Evolutionary conservation across 1,284 basidiomycete genomes (phyloP), one percentile per base, ranked within the genome.

Genomic region (Anthracocystis walkeri): DNA sequence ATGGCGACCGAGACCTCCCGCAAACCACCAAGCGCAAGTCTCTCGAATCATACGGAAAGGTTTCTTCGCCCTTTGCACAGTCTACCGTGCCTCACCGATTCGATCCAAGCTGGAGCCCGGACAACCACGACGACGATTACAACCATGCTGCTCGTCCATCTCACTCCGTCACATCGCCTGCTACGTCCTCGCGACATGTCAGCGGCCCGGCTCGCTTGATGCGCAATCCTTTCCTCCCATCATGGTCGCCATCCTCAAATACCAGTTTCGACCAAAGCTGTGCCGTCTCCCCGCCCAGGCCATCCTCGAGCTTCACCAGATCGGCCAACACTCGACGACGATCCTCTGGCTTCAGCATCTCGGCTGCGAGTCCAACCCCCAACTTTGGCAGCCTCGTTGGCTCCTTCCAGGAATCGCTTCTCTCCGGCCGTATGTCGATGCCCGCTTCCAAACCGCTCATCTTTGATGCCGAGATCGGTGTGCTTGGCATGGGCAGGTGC

Each of bases 401-500:
- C n/a, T 82, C 80, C 2, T 86, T 85, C 61, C 85, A 86, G 58
- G 77, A 85, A 29, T 86, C 85, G 1, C 81, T 86, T 4, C 71
- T 86, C 4, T 66, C 78, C 25, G 86, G 86, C 0, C 75, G 86
- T 38, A 84, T 86, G 79, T 82, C 82, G 1, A 80, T 82, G 56
- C 68, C 65, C 0, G 71, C 78, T 4, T 84, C 83, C 23, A 72
- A 77, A 25, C 85, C 86, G 0, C 72, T 86, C 11, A 69, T 78
- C 16, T 86, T 86, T 65, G 70, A 79, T 29, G 84, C 84, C 18
- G 80, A 84, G 51, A 72, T 86, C 49, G 86, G 86, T 16, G 86
- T 86, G 5, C 70, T 86, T 18, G 80, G 76, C 6, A 33, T 77
- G 38, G 81, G 78, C 29, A 68, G 61, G 46, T 65, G 77, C 21